Percentiles rank a stretch among this genome's conserved stretches.
Evolutionary conservation across 202 grass and related monocot genomes (phyloP).

Genomic region (Brachypodium distachyon): DNA sequence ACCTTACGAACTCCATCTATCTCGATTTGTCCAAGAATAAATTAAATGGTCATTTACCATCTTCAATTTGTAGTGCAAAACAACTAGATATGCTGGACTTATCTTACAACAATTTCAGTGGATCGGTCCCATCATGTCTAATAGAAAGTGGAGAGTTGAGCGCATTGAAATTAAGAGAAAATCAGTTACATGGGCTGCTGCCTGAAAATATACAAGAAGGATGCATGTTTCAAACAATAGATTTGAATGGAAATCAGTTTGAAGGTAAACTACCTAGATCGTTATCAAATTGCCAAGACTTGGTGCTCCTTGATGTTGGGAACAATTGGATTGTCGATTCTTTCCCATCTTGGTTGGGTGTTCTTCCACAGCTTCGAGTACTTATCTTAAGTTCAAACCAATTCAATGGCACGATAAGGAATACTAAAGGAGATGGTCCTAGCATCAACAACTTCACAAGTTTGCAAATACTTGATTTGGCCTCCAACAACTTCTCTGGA

Average conservation of each 20-base stretch:
- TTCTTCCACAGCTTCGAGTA: neutral
- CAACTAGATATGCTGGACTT: neutral
- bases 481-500: constrained; percentile 39
- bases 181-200: neutral
- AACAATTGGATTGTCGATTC: neutral
- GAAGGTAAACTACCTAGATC: neutral
- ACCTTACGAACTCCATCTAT: constrained; percentile 12
- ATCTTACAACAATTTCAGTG: neutral
- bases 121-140: neutral
- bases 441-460: neutral
- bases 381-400: constrained; percentile 19
- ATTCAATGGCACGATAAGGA: neutral
- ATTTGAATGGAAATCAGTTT: neutral
- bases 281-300: neutral
- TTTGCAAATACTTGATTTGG: constrained; percentile 42
- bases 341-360: neutral
- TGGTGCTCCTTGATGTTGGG: neutral
- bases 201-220: neutral
- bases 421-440: neutral
- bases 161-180: neutral
- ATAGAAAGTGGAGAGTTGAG: neutral
- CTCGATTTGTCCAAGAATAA: constrained; percentile 40
- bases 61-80: neutral
- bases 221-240: neutral
- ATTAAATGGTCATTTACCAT: constrained; percentile 32